phyloP scores from a whole-genome alignment of 139 green algal species.

The Dunaliella primolecta region DNA sequence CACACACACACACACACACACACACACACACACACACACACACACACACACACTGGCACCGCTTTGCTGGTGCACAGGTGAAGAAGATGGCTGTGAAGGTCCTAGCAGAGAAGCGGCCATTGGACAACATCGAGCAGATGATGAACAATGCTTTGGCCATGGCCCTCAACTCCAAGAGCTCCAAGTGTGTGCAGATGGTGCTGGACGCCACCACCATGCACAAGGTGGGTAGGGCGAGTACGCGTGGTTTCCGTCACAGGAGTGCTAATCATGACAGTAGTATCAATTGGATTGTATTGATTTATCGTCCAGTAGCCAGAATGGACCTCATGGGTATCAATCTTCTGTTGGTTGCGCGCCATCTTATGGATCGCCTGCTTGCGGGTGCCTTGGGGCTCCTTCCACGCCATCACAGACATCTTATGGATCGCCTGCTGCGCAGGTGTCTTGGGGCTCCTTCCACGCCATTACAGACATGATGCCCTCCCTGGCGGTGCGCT shows the following conservation, averaged over 20 bases:
- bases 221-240: constrained; percentile 20
- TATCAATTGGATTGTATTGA: too few species aligned
- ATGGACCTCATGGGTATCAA: too few species aligned
- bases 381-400: constrained; percentile 37
- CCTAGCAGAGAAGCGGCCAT: constrained; percentile 38
- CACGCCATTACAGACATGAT: constrained; percentile 55
- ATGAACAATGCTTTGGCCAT: constrained; percentile 48
- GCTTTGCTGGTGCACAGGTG: too few species aligned
- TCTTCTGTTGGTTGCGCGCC: too few species aligned
- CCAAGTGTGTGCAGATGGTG: constrained; percentile 47
- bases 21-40: too few species aligned
- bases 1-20: too few species aligned
- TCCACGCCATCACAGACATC: constrained; percentile 51
- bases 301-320: too few species aligned
- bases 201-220: constrained; percentile 20
- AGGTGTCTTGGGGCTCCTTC: constrained; percentile 40
- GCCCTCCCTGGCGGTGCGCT: constrained; percentile 39
- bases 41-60: too few species aligned
- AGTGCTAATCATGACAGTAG: too few species aligned
- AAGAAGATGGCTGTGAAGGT: constrained; percentile 49
- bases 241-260: too few species aligned
- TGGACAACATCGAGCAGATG: constrained; percentile 44
- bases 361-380: too few species aligned
- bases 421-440: too few species aligned
- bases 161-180: constrained; percentile 45